Percentiles rank a stretch among this genome's conserved stretches.
Conservation (phyloP, 1,284 basidiomycete species). For the Mycosarcoma mackinlayi region DNA sequence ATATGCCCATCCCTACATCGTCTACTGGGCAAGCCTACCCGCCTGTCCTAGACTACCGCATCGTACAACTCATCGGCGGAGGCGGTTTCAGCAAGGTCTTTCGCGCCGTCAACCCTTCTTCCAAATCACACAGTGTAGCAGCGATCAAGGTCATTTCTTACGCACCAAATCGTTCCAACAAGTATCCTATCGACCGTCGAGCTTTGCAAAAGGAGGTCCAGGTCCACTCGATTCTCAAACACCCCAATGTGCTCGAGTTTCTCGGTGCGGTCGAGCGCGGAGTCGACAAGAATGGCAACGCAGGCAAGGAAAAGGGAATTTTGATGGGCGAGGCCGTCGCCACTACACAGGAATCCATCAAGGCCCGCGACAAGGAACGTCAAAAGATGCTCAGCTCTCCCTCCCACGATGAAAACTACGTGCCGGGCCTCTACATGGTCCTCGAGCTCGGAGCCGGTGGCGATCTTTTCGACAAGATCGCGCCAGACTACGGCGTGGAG, state of each 20-base stretch:
- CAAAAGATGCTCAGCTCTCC: constrained; percentile 43
- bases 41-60: constrained; percentile 60
- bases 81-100: constrained; percentile 67
- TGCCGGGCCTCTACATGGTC: constrained; percentile 82
- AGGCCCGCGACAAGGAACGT: constrained; percentile 63
- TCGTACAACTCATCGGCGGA: constrained; percentile 65
- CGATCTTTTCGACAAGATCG: constrained; percentile 96
- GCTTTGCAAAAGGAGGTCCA: constrained; percentile 85
- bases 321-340: constrained; percentile 51
- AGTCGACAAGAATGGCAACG: constrained; percentile 41
- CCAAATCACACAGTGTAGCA: constrained; percentile 53
- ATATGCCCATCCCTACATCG: constrained; percentile 59
- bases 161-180: constrained; percentile 52
- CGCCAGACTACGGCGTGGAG: constrained; percentile 84
- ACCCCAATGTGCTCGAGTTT: constrained; percentile 86
- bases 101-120: constrained; percentile 56
- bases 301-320: constrained; percentile 41
- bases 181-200: constrained; percentile 63
- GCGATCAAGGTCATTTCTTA: constrained; percentile 68
- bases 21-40: constrained; percentile 65
- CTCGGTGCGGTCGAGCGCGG: constrained; percentile 73
- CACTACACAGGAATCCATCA: constrained; percentile 72
- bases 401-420: constrained; percentile 54
- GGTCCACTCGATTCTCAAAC: constrained; percentile 85
- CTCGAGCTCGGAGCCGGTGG: constrained; percentile 92